Evolutionary conservation across 1,139 yeast species (phyloP).

Genomic region (Taphrina confusa): DNA sequence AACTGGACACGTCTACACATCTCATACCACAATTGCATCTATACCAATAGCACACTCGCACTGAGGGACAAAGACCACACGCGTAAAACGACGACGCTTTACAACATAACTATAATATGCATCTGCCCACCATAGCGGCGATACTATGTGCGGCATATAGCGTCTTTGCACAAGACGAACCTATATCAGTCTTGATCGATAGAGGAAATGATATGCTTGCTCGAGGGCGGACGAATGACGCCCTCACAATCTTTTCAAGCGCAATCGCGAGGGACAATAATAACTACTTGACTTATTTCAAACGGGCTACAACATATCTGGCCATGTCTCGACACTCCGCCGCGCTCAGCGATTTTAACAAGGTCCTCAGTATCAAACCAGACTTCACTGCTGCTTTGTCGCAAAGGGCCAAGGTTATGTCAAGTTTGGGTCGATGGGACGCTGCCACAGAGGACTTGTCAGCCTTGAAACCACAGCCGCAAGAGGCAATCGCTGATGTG

Average conservation of each 20-base stretch:
- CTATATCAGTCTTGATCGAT: slow-evolving; percentile 18
- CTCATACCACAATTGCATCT: too few species aligned
- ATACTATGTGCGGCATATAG: background rate
- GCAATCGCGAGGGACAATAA: slow-evolving; percentile 23
- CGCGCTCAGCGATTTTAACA: slow-evolving; percentile 48
- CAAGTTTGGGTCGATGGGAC: slow-evolving; percentile 46
- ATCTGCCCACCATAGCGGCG: background rate
- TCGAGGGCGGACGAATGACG: slow-evolving; percentile 19
- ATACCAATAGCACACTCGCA: too few species aligned
- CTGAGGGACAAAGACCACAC: too few species aligned
- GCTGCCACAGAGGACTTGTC: slow-evolving; percentile 42
- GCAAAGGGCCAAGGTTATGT: slow-evolving; percentile 46
- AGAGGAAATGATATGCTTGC: slow-evolving; percentile 23
- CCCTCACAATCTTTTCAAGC: slow-evolving; percentile 11
- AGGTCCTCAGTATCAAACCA: slow-evolving; percentile 46
- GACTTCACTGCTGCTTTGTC: slow-evolving; percentile 47
- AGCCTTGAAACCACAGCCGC: slow-evolving; percentile 24
- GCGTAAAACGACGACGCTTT: too few species aligned
- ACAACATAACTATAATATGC: too few species aligned
- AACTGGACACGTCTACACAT: too few species aligned
- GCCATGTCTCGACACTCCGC: slow-evolving; percentile 46
- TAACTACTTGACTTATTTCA: slow-evolving; percentile 47
- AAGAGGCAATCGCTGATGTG: slow-evolving; percentile 14
- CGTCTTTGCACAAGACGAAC: slow-evolving; percentile 18
- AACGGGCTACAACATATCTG: slow-evolving; percentile 49